Conservation (phyloP, 495 filamentous ascomycete species). For the Neurospora sp. region DNA sequence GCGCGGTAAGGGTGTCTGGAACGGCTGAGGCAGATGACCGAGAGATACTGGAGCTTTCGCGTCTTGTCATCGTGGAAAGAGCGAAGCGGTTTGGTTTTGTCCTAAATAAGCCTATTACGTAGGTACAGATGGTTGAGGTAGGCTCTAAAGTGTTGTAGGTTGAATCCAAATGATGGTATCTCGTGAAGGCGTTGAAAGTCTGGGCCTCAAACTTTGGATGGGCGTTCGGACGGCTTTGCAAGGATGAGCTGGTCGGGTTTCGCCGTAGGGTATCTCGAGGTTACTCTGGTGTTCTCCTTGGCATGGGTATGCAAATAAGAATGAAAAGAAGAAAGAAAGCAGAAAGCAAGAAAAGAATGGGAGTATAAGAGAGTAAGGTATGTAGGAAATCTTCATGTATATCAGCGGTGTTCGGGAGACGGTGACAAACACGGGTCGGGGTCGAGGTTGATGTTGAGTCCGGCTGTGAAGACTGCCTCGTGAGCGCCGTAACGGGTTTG, state of each 20-base stretch:
- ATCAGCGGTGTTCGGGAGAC: neutral
- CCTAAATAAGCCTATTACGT: neutral
- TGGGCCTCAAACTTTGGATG: neutral
- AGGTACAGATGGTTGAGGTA: neutral
- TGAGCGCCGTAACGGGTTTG: too few relatives aligned
- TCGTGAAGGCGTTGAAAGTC: neutral
- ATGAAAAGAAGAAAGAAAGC: neutral
- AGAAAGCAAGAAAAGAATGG: neutral
- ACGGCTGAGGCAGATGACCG: neutral
- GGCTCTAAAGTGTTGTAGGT: neutral
- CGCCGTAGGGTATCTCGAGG: neutral
- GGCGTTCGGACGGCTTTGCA: neutral
- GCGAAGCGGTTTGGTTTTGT: neutral
- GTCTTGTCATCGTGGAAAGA: neutral
- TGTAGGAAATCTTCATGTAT: neutral
- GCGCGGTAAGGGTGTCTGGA: conserved; percentile 25
- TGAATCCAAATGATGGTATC: neutral
- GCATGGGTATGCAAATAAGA: neutral
- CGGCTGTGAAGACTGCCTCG: neutral
- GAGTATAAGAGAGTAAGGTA: neutral
- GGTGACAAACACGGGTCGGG: neutral
- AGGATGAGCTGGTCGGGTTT: neutral
- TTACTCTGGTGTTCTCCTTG: neutral
- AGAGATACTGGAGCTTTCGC: neutral
- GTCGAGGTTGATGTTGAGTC: neutral